Evolutionary conservation across 805 yeast species (phyloP), one percentile per base, ranked within the genome.

Genomic region (Brettanomyces sp.): DNA sequence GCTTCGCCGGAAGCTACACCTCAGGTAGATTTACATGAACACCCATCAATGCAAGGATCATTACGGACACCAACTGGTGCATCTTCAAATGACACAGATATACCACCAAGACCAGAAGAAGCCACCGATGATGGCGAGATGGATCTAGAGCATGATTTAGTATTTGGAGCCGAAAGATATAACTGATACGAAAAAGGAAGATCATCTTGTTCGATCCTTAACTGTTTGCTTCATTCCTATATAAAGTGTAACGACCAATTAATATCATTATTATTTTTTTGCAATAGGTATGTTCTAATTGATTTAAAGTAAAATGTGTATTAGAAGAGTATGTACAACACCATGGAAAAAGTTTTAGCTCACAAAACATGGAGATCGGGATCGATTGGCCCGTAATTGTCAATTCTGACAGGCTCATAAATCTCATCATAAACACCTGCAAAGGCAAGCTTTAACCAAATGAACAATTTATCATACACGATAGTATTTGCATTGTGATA

Each of bases 401-500:
- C 32, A 28, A 28, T 28, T 28, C 32, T 28, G 11, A 28, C 11
- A 7, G 32, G 32, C 32, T 28, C 32, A 9, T 28, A 28, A 7
- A 28, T 28, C 11, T 51, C 49, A 23, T 60, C 69, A 52, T 68
- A 74, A 21, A 62, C 66, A 2, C 81, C 82, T 18, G 55, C 62
- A 55, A 79, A 85, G 0, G 90, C 90, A 48, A 69, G 67, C 44
- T 62, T 63, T 39, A 82, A 63, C 95, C 95, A 85, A 45, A 62
- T 61, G 23, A 83, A 60, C 36, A 85, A 64, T 61, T 79, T 79
- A 58, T 85, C 86, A 58, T 74, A 84, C 18, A 85, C 81, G 7
- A 85, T 76, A n/a, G 57, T 67, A 54, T 77, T 75, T 2, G 87
- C 91, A 59, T 85, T 82, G 59, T 85, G 91, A 62, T 76, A 80